A percentile compares a stretch with the other conserved stretches of the same genome.
Conservation (phyloP, 2,329 filamentous ascomycete species). For the Neofusicoccum umdonicola region DNA sequence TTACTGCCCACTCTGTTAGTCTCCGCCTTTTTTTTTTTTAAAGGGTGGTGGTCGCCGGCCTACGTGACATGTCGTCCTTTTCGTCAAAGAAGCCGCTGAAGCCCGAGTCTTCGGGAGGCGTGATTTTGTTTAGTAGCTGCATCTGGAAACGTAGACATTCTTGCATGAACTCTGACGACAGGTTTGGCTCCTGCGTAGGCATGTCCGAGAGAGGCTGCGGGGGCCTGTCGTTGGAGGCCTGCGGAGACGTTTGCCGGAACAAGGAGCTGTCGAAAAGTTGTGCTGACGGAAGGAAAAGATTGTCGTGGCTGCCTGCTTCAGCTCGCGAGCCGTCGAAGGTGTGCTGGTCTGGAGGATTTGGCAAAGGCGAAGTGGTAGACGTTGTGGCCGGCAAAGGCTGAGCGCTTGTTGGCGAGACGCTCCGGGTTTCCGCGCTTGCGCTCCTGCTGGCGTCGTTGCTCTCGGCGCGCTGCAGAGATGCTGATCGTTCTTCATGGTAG, state of each 20-base stretch:
- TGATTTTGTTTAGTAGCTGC: background rate
- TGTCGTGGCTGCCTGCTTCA: background rate
- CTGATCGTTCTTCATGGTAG: background rate
- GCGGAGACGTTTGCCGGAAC: background rate
- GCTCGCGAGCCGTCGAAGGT: background rate
- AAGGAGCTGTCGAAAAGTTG: background rate
- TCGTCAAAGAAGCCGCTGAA: background rate
- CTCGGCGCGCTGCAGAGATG: background rate
- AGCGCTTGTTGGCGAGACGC: background rate
- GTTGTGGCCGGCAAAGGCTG: background rate
- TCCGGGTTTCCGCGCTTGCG: background rate
- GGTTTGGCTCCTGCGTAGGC: background rate
- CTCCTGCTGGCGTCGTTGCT: background rate
- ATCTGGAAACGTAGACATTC: background rate
- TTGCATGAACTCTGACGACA: background rate
- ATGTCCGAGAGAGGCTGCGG: background rate
- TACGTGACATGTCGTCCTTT: background rate
- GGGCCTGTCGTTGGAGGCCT: background rate
- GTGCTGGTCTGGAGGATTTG: background rate
- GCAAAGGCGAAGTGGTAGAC: background rate
- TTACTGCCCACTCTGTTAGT: background rate
- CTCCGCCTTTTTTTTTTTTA: no score
- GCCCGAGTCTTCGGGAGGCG: background rate
- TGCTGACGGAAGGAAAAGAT: background rate
- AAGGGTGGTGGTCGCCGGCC: background rate